Percentiles rank a stretch among this genome's conserved stretches.
Conservation (phyloP, 1,284 basidiomycete genomes). For the Lentinus polychrous region DNA sequence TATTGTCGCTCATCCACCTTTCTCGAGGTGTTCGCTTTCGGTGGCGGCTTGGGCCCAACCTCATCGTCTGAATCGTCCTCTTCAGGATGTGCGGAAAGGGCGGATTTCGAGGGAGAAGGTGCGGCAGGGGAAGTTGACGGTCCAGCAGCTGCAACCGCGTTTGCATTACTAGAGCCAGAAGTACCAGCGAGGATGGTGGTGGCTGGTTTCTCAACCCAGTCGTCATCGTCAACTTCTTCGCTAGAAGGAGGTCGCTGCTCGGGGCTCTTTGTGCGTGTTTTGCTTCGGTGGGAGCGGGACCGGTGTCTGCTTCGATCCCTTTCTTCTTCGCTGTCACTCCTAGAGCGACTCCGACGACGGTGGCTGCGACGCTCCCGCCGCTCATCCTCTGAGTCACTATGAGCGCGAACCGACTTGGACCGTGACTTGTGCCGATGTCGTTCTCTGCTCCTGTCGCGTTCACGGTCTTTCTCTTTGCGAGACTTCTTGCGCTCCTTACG, state of each 20-base stretch:
- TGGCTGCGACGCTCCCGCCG: conserved; percentile 27
- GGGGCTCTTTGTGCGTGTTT: conserved; percentile 23
- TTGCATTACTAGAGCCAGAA: conserved; percentile 15
- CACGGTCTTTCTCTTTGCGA: conserved; percentile 41
- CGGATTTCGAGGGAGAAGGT: background rate
- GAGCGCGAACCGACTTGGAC: conserved; percentile 22
- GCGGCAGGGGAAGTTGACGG: conserved; percentile 22
- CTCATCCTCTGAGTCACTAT: conserved; percentile 34
- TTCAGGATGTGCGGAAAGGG: background rate
- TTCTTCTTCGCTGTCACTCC: conserved; percentile 15
- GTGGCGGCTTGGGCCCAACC: conserved; percentile 54
- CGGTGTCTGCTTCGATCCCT: conserved; percentile 14
- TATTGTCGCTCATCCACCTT: conserved; percentile 74
- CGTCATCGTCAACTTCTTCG: conserved; percentile 44
- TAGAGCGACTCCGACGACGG: conserved; percentile 25
- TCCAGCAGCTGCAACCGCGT: conserved; percentile 17
- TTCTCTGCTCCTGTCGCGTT: conserved; percentile 31
- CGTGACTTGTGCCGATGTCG: conserved; percentile 26
- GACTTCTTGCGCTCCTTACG: conserved; percentile 56
- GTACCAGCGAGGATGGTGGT: conserved; percentile 25
- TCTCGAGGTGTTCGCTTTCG: conserved; percentile 33
- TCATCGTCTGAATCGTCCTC: conserved; percentile 40
- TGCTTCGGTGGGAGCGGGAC: conserved; percentile 12
- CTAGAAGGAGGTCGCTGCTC: conserved; percentile 21
- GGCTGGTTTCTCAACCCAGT: conserved; percentile 67